phyloP scores from a whole-genome alignment of 2,329 filamentous ascomycete genomes.

The Clonostachys solani region DNA sequence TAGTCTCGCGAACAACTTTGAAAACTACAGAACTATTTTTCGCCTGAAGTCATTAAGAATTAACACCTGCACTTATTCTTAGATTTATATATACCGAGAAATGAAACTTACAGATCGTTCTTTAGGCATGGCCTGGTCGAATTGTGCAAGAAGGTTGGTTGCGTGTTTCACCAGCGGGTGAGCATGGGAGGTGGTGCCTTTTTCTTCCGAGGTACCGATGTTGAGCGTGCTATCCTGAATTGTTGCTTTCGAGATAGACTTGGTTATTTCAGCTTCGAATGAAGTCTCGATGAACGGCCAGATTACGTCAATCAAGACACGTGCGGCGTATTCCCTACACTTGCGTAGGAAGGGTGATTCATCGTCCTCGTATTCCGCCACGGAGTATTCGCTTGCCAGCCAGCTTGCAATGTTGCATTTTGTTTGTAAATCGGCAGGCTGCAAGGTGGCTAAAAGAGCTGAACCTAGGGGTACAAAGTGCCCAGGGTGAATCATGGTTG shows the following conservation, averaged over 20 bases:
- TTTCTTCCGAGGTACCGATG: conserved; percentile 42
- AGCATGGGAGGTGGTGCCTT: conserved; percentile 50
- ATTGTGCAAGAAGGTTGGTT: conserved; percentile 54
- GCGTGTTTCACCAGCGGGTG: conserved; percentile 55
- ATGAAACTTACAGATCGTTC: conserved; percentile 50
- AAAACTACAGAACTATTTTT: conserved; percentile 53
- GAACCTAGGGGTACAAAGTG: conserved; percentile 49
- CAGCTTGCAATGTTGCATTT: conserved; percentile 54
- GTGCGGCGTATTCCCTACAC: conserved; percentile 51
- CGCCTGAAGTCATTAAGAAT: conserved; percentile 13
- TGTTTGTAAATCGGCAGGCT: conserved; percentile 39
- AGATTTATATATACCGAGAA: too few relatives aligned
- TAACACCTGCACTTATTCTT: not conserved
- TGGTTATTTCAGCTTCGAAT: conserved; percentile 52
- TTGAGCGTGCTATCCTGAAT: conserved; percentile 43
- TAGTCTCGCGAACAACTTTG: conserved; percentile 85
- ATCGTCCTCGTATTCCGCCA: conserved; percentile 53
- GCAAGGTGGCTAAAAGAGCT: conserved; percentile 42
- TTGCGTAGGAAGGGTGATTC: conserved; percentile 48
- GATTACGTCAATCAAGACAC: conserved; percentile 50
- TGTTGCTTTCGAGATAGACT: conserved; percentile 45
- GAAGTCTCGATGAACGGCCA: conserved; percentile 51
- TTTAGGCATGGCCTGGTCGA: conserved; percentile 61
- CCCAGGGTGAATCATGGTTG: conserved; percentile 46
- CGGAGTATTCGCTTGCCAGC: conserved; percentile 53